Base-by-base conservation (phyloP, 441 rosid species). In the Heliophila coronopifolia region DNA sequence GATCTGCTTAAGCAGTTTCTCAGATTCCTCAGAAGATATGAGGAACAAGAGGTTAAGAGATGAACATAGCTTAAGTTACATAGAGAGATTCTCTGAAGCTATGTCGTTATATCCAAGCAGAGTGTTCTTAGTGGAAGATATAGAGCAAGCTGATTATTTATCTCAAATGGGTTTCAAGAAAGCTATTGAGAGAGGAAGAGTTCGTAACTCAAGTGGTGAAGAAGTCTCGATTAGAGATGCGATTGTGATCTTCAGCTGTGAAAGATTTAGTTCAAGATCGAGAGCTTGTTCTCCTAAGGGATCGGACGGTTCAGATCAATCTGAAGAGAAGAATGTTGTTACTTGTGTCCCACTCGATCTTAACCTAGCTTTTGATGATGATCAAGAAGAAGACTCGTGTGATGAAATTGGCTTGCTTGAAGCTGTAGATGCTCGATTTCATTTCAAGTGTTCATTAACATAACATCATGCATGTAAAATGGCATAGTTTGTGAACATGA, bases 261-360 rank as follows among this genome's bases (percentile, higher is more conserved):
- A 75, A 66, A 79, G 80, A 58, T 77, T 75, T 28, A 76, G 76
- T 22, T 79, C 91, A 19, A 79, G 80, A 63, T 83, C 93, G 22
- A 74, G 86, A 62, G 88, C 73, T 26, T 73, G 75, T 33, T 79
- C 77, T 50, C 83, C 78, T 27, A 66, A 50, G 43, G 71, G 43
- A 50, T 61, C 55, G 0, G 70, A 71, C 13, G 59, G 60, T 18
- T 60, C 60, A 10, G 71, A 73, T 22, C 65, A 55, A 24, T 50
- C 16, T n/a, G 64, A 71, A 53, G 58, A 73, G 9, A 74, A 73
- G 44, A 73, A 68, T 27, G 62, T 59, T 33, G 66, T 58, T 39
- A 67, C 76, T 63, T 65, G 75, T 12, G 59, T 65, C 41, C 58
- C 80, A 11, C 64, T 83, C 33, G 91, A 83, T 70, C 74, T 82